phyloP scores from a whole-genome alignment of 192 early-diverging fungal genomes.

The Linnemannia schmuckeri region DNA sequence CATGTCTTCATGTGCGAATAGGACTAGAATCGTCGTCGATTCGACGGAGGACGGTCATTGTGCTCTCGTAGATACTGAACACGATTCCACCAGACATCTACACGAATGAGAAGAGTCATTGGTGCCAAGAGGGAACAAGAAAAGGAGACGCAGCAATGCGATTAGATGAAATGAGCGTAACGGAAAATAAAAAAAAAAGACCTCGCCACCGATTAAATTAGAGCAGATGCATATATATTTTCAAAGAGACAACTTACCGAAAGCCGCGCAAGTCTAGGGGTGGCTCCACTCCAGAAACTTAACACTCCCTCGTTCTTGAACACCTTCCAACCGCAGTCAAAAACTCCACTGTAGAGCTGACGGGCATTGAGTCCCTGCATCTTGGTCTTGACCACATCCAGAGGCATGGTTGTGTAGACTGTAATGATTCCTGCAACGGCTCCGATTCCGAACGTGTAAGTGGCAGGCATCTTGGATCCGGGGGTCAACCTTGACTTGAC shows the following conservation, averaged over 20 bases:
- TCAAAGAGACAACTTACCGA: conserved; percentile 14
- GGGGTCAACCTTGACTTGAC: conserved; percentile 47
- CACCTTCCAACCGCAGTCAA: conserved; percentile 81
- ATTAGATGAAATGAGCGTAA: conserved; percentile 5
- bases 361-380: conserved; percentile 90
- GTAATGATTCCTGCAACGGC: conserved; percentile 92
- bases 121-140: neutral
- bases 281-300: conserved; percentile 96
- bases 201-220: neutral
- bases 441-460: conserved; percentile 79
- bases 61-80: conserved; percentile 86
- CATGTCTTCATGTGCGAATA: neutral
- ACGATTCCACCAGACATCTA: conserved; percentile 90
- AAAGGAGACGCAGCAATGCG: neutral
- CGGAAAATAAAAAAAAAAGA: too few species aligned
- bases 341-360: conserved; percentile 74
- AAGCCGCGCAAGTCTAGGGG: conserved; percentile 81
- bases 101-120: neutral
- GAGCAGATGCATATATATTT: neutral
- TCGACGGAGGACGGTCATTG: conserved; percentile 47
- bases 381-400: conserved; percentile 98
- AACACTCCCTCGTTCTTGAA: conserved; percentile 81
- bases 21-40: conserved; percentile 23
- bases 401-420: conserved; percentile 96
- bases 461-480: conserved; percentile 63